Evolutionary conservation across 2,329 filamentous ascomycete species (phyloP).

Genomic region (Neobulgaria alba): DNA sequence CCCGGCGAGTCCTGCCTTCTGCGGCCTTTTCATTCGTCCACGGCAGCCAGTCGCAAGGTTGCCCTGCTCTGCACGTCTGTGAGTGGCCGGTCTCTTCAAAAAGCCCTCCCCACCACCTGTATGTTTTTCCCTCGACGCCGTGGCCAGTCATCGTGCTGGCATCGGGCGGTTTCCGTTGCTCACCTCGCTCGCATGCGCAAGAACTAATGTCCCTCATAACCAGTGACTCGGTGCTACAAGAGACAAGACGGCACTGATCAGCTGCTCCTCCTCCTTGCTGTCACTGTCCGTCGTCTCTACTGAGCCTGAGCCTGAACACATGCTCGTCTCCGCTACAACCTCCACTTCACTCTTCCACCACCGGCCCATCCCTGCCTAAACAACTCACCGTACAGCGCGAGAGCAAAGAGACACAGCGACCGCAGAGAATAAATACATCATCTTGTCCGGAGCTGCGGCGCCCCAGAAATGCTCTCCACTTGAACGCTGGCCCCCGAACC

Average conservation of each 20-base stretch:
- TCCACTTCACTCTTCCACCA: constrained; percentile 11
- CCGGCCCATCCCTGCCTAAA: constrained; percentile 20
- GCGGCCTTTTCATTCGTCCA: constrained; percentile 12
- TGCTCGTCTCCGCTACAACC: constrained; percentile 8
- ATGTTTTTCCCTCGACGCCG: constrained; percentile 14
- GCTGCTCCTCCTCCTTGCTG: too few species aligned
- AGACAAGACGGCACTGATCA: constrained; percentile 10
- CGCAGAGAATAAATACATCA: constrained; percentile 17
- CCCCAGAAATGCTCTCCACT: constrained; percentile 18
- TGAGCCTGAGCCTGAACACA: too few species aligned
- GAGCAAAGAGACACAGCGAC: too few species aligned
- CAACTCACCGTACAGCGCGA: constrained; percentile 23
- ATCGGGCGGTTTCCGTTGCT: constrained; percentile 12
- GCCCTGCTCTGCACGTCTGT: constrained; percentile 12
- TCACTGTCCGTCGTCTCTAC: too few species aligned
- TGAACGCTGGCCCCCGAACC: constrained; percentile 11
- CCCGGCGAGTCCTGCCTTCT: constrained; percentile 11
- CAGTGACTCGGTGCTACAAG: constrained; percentile 18
- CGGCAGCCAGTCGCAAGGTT: constrained; percentile 18
- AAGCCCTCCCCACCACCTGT: constrained; percentile 16
- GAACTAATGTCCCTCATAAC: constrained; percentile 13
- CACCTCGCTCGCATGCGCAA: constrained; percentile 13
- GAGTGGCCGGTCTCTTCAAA: constrained; percentile 20
- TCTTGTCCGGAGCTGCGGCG: constrained; percentile 12
- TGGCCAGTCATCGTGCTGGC: too few species aligned